These are phyloP conservation scores for Sarocladium brachiariae DNA, from an alignment of 2,329 filamentous ascomycete species.

Conservation along the genomic window DNA sequence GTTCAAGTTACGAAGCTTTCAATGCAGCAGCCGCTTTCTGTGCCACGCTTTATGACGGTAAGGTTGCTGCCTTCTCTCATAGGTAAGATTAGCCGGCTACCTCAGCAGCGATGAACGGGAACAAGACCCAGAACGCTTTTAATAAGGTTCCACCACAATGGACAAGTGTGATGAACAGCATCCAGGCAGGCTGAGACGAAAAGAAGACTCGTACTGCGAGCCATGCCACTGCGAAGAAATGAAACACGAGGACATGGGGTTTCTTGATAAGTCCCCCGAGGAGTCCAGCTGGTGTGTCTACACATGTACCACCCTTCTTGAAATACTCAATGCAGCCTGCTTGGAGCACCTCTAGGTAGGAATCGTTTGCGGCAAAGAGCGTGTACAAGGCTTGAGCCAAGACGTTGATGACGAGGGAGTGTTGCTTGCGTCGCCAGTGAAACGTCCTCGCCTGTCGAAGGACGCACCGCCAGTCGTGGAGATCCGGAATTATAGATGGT, in stretches of 20 bases:
- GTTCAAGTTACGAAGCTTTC: too few species aligned
- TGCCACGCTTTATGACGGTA: too few species aligned
- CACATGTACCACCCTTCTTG: constrained; percentile 56
- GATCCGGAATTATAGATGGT: constrained; percentile 54
- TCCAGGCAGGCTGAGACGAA: not conserved
- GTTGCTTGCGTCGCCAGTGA: constrained; percentile 72
- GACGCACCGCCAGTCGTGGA: constrained; percentile 58
- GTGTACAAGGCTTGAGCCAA: constrained; percentile 78
- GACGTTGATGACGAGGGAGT: constrained; percentile 81
- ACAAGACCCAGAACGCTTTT: not conserved
- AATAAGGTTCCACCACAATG: not conserved
- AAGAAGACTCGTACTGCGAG: constrained; percentile 61
- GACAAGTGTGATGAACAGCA: not conserved
- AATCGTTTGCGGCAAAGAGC: constrained; percentile 72
- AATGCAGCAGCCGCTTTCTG: too few species aligned
- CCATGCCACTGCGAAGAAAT: constrained; percentile 84
- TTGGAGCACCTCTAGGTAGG: constrained; percentile 65
- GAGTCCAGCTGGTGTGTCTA: constrained; percentile 67
- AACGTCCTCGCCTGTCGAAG: constrained; percentile 59
- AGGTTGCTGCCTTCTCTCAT: not conserved
- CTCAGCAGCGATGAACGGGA: not conserved
- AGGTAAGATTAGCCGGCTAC: not conserved
- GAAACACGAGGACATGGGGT: constrained; percentile 67
- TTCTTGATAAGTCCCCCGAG: constrained; percentile 68
- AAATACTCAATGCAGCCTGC: constrained; percentile 84